Base-by-base conservation (phyloP, 345 rosid genomes). In the Odontarrhena argentea region DNA sequence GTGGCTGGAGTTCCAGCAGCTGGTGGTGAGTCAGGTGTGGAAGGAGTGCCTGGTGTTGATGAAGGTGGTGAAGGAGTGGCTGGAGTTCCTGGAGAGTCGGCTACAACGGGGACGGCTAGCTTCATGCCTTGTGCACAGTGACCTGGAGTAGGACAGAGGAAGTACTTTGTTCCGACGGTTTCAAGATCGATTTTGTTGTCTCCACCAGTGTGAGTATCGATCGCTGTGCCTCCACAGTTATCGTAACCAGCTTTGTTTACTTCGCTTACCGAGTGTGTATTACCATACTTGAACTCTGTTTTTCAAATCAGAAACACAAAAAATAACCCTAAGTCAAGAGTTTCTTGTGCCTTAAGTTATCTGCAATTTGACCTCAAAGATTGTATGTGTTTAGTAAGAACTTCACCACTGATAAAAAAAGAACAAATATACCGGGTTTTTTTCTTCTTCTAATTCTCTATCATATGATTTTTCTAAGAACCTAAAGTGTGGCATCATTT, bases 71-170 rank as follows among this genome's bases (percentile, higher is more conserved):
- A 4, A 32, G 63, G 45, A 3, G 62, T 13, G 14, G 66, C 41
- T 41, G 24, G 35, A 8, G 54, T 40, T 22, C 75, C 69, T 40
- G 52, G 0, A 55, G 69, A 45, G 8, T 48, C 58, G 50, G 69
- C 63, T 38, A 8, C 57, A 44, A 78, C 79, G 2, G 68, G 60
- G 52, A 78, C 55, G 9, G 76, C n/a, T 38, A 78, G 58, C 66
- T 74, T 78, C 81, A 69, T 69, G 52, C 76, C 78, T 15, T 0
- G 0, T 0, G 0, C 0, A 3, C 81, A 78, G 28, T 77, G 78
- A 22, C 76, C 73, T 6, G 14, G 9, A 1, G 70, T 69, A 4
- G 76, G 58, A 1, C 73, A 69, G 7, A 69, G 3, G 63, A 9
- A 78, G 4, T 69, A 69, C 9, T 5, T 60, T 38, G 43, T 0